These are phyloP conservation scores for Phytophthora colocasiae DNA, from an alignment of 352 stramenopile species.

Conservation along the genomic window DNA sequence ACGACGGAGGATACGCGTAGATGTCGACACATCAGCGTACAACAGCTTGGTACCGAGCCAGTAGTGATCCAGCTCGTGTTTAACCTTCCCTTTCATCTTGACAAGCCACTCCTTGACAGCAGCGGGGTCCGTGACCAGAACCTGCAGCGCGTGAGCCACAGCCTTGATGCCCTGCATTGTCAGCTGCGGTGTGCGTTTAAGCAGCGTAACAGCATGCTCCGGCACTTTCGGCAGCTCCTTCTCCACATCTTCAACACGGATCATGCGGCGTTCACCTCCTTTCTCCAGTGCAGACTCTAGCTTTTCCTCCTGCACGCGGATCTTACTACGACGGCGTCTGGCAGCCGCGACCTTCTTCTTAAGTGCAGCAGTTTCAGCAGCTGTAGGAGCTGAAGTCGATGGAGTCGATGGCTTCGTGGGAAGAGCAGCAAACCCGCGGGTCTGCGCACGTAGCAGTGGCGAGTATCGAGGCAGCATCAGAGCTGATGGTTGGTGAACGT, in stretches of 20 bases:
- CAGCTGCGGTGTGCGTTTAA: slow-evolving; percentile 77
- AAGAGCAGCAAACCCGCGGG: slow-evolving; percentile 57
- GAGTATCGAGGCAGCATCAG: slow-evolving; percentile 32
- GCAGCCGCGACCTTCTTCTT: slow-evolving; percentile 86
- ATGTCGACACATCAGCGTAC: slow-evolving; percentile 95
- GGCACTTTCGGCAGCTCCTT: slow-evolving; percentile 80
- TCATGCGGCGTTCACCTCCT: slow-evolving; percentile 77
- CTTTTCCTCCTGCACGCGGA: slow-evolving; percentile 82
- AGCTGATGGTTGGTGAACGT: slow-evolving; percentile 5
- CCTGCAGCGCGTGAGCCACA: slow-evolving; percentile 60
- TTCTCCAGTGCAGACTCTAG: slow-evolving; percentile 83
- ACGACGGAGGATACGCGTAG: slow-evolving; percentile 91
- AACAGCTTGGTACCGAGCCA: slow-evolving; percentile 97
- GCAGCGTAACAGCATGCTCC: slow-evolving; percentile 65
- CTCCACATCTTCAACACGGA: slow-evolving; percentile 82
- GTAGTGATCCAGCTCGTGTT: slow-evolving; percentile 96
- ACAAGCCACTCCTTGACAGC: slow-evolving; percentile 66
- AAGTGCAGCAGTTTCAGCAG: slow-evolving; percentile 55
- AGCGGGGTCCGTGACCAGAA: slow-evolving; percentile 71
- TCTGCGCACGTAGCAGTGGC: slow-evolving; percentile 23
- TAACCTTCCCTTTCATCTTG: slow-evolving; percentile 82
- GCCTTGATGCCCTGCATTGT: slow-evolving; percentile 60
- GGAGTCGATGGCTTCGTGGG: slow-evolving; percentile 41
- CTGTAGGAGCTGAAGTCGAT: slow-evolving; percentile 11
- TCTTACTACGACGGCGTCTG: slow-evolving; percentile 75